These are phyloP conservation scores for Vicia villosa DNA, from an alignment of 306 rosid species.

Conservation along the genomic window DNA sequence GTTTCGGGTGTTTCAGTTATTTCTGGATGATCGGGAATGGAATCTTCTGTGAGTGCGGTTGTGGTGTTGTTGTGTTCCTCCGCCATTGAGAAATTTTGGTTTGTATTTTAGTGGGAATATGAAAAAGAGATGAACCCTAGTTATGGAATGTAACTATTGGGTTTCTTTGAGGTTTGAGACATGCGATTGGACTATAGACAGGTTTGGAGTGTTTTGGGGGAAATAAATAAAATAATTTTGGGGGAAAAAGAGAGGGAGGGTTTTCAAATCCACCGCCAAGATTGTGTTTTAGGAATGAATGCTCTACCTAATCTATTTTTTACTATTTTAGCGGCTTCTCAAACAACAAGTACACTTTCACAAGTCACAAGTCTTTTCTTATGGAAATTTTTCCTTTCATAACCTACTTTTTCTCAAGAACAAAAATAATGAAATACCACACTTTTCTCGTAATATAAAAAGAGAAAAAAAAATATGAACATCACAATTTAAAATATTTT, in stretches of 20 bases:
- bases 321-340: background rate
- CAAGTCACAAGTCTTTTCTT: too few species aligned
- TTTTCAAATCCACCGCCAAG: conserved; percentile 1
- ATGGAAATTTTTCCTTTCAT: too few species aligned
- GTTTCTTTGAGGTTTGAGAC: background rate
- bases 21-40: background rate
- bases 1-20: background rate
- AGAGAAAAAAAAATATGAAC: too few species aligned
- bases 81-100: background rate
- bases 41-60: background rate
- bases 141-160: background rate
- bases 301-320: background rate
- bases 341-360: too few species aligned
- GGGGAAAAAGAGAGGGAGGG: background rate
- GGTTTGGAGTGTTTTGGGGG: background rate
- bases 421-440: too few species aligned
- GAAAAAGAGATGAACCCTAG: background rate
- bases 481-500: too few species aligned
- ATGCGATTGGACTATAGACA: background rate
- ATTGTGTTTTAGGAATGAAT: background rate
- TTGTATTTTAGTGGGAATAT: too few species aligned
- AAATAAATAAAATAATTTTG: background rate
- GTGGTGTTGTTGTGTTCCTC: background rate
- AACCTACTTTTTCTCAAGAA: too few species aligned
- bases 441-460: too few species aligned